phyloP scores from a whole-genome alignment of 2,329 filamentous ascomycete species.

The Cladosporium sp. region DNA sequence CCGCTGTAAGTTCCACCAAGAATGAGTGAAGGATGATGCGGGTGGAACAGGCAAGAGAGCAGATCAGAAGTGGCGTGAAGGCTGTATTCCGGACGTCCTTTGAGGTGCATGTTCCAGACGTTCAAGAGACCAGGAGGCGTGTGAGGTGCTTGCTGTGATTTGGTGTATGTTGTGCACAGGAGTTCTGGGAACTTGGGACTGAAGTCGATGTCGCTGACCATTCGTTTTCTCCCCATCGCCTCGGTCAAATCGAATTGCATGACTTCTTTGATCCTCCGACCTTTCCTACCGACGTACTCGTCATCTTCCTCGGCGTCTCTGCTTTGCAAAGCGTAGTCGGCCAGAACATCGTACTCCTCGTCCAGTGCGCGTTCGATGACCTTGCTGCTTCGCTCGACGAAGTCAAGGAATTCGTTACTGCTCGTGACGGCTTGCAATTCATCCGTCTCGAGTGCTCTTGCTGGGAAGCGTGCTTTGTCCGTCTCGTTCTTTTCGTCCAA shows the following conservation, averaged over 20 bases:
- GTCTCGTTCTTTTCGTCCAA: conserved; percentile 43
- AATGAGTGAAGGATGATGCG: conserved; percentile 94
- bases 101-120: conserved; percentile 95
- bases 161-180: conserved; percentile 90
- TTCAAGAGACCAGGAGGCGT: conserved; percentile 90
- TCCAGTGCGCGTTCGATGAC: conserved; percentile 94
- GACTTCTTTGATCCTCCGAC: conserved; percentile 76
- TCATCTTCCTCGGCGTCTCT: conserved; percentile 66
- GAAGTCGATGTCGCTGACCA: conserved; percentile 94
- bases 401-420: conserved; percentile 90
- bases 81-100: conserved; percentile 90
- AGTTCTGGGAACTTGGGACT: conserved; percentile 89
- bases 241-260: conserved; percentile 80
- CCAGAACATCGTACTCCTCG: conserved; percentile 92
- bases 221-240: conserved; percentile 94
- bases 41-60: conserved; percentile 94
- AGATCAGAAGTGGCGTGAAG: conserved; percentile 97
- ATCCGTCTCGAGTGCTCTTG: conserved; percentile 73
- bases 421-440: conserved; percentile 87
- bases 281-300: conserved; percentile 67
- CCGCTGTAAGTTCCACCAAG: conserved; percentile 95
- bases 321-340: conserved; percentile 84
- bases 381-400: conserved; percentile 92
- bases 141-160: conserved; percentile 63
- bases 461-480: conserved; percentile 61